Evolutionary conservation across 225 moss, liverwort and hornwort genomes (phyloP), one percentile per base, ranked within the genome.

Genomic region (Sphagnum tenellum): DNA sequence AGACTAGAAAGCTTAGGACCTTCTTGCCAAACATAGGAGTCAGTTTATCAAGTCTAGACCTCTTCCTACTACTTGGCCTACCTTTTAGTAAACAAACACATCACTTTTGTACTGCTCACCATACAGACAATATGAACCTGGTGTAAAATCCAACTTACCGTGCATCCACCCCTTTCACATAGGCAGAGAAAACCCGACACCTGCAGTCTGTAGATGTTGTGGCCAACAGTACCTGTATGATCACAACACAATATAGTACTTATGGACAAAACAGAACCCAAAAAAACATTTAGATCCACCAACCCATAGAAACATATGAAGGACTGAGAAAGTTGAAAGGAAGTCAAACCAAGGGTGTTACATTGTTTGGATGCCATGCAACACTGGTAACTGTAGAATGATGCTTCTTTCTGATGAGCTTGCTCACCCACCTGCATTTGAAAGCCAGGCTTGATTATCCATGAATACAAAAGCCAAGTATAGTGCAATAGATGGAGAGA

Each of bases 361-460:
- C 93, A 78, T 98, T 98, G 78, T 93, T 98, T 61, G 98, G 98
- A 82, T 98, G 98, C 98, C 98, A 98, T 50, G 93, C 79, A 62
- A 88, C 98, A 72, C 86, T 81, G 44, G 93, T 98, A 11, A 98
- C 84, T 49, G 98, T 89, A 60, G 98, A 98, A 66, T 79, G 75
- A 72, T 98, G 98, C 63, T 93, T 98, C 78, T 98, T 98, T 61
- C 93, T 81, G 66, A 98, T 98, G 51, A 93, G 76, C 75, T 98
- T 98, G 74, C 98, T 98, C 47, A 98, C 98, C 98, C 98, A 98
- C 96, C 95, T 92, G 75, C 29, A 29, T 29, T 29, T 29, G 29
- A 29, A 29, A 29, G 0, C 29, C 29, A 29, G 29, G 29, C 29
- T 29, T 29, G 29, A 29, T 29, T 29, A 29, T 29, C 29, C 29